Base-by-base conservation (phyloP, 768 basidiomycete species). In the Lactifluus pinguis region DNA sequence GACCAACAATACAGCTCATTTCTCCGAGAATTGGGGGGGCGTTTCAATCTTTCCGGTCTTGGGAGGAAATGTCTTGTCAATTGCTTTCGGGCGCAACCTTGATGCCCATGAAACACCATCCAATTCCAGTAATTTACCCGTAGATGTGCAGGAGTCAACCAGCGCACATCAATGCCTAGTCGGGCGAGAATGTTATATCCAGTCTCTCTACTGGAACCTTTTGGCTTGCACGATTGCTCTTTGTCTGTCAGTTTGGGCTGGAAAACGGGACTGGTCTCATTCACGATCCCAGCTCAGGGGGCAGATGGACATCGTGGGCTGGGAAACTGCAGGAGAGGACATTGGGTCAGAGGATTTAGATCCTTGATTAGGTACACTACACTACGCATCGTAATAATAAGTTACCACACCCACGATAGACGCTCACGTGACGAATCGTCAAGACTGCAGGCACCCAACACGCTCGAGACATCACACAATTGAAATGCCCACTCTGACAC, bases 1-100 rank as follows among this genome's bases (percentile, higher is more conserved):
- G 51, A 49, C 55, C 15, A 2, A 14, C 19, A 4, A 21, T 1
- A 14, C 64, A 86, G 84, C 76, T 13, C 86, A 87, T 69, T 87
- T 89, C 66, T 85, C 85, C 1, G 86, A 93, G 74, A 94, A 94
- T 72, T 92, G 87, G 87, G 92, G 92, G 9, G 89, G 81, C 68
- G 76, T 88, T 29, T 81, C 83, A 19, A 72, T 91, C 50, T 80
- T 88, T 0, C 90, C 93, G 1, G 73, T 92, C 56, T n/a, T 85
- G 6, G 89, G 86, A 4, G 87, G 87, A 0, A 95, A 94, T 72
- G 49, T 93, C 1, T 89, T 92, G 71, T 92, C 90, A n/a, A 66
- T 95, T 54, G 75, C 85, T 48, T 95, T 94, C 67, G 93, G 93
- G 6, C 77, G 76, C 51, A 87, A 90, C 65, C 79, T 93, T 34